phyloP scores from a whole-genome alignment of 306 rosid species.

The Ammopiptanthus mongolicus region DNA sequence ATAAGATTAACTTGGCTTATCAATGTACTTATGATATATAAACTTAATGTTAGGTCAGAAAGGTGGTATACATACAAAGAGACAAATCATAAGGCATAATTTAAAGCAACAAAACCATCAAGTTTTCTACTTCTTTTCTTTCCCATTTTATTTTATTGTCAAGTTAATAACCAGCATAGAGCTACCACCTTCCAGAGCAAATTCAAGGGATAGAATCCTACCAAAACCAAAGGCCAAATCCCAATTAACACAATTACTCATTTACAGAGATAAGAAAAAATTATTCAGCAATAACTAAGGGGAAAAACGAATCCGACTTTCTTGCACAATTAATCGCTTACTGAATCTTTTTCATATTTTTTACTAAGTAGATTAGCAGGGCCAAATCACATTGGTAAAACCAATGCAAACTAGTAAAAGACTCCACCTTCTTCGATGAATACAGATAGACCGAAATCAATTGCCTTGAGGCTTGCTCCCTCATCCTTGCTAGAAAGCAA shows the following conservation, averaged over 20 bases:
- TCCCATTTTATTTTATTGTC: background rate
- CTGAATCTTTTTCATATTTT: background rate
- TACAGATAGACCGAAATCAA: slow-evolving; percentile 91
- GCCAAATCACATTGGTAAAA: background rate
- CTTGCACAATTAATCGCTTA: background rate
- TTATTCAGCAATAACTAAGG: background rate
- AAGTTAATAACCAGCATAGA: background rate
- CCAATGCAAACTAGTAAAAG: background rate
- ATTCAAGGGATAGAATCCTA: background rate
- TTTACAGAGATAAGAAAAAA: background rate
- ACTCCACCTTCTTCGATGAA: slow-evolving; percentile 76
- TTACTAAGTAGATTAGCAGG: background rate
- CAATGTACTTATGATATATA: background rate
- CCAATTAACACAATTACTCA: background rate
- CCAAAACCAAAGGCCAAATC: background rate
- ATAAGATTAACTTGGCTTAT: background rate
- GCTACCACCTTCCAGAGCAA: background rate
- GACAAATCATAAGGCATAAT: background rate
- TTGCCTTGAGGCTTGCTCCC: slow-evolving; percentile 69
- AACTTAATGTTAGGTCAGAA: background rate
- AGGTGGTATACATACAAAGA: background rate
- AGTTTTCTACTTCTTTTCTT: background rate
- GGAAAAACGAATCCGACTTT: background rate
- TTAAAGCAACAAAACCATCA: background rate
- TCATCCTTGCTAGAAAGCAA: slow-evolving; percentile 65